A percentile compares a stretch with the other conserved stretches of the same genome.
Evolutionary conservation across 768 basidiomycete genomes (phyloP).

Genomic region (Boletus huronensis): DNA sequence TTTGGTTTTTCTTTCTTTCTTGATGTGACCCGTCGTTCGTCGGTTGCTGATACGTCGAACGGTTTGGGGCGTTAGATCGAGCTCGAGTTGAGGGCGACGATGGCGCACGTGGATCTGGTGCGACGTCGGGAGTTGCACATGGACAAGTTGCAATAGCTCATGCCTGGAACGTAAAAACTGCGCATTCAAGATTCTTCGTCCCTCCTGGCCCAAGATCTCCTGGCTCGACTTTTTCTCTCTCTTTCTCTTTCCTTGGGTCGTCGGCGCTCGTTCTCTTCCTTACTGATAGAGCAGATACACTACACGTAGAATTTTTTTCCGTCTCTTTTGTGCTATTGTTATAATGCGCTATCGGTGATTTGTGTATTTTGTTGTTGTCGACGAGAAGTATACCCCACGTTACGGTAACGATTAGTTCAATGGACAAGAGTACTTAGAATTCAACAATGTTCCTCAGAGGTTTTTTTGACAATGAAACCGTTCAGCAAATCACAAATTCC

Average conservation of each 20-base stretch:
- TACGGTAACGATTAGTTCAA: background rate
- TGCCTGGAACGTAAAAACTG: slow-evolving; percentile 25
- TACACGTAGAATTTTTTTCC: background rate
- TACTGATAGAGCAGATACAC: slow-evolving; percentile 13
- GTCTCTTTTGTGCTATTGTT: background rate
- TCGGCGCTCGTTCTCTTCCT: background rate
- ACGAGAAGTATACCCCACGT: slow-evolving; percentile 1
- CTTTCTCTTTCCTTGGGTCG: background rate
- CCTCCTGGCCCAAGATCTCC: too few relatives aligned
- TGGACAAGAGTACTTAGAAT: background rate
- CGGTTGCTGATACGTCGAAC: background rate
- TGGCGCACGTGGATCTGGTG: slow-evolving; percentile 55
- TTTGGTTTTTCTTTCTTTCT: background rate
- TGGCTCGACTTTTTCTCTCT: too few relatives aligned
- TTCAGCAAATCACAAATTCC: too few relatives aligned
- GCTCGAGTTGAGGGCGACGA: slow-evolving; percentile 48
- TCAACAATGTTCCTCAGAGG: too few relatives aligned
- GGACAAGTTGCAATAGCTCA: slow-evolving; percentile 39
- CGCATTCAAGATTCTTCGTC: background rate
- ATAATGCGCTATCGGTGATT: background rate
- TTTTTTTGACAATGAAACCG: too few relatives aligned
- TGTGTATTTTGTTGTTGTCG: background rate
- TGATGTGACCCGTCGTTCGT: background rate
- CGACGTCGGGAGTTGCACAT: slow-evolving; percentile 54
- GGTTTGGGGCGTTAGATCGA: slow-evolving; percentile 41